phyloP scores from a whole-genome alignment of 2,329 filamentous ascomycete genomes.

The Aspergillus luchuensis region DNA sequence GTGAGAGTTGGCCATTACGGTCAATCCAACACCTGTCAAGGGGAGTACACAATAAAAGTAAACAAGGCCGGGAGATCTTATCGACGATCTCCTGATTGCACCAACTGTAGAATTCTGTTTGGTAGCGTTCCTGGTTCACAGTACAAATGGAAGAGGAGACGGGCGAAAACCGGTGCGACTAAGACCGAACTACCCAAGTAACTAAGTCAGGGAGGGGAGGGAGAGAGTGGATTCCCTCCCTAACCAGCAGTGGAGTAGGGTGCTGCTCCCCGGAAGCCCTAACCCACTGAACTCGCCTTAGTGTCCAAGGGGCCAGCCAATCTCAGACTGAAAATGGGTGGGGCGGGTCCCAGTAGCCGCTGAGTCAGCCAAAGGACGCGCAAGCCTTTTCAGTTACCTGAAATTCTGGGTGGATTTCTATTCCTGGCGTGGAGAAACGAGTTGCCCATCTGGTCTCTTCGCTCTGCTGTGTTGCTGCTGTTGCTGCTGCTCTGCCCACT shows the following conservation, averaged over 20 bases:
- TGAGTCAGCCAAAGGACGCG: conserved; percentile 38
- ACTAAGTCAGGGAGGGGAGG: not conserved
- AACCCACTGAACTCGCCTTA: not conserved
- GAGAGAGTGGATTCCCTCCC: too few relatives aligned
- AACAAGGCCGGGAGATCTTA: conserved; percentile 14
- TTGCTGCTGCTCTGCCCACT: not conserved
- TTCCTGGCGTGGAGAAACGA: conserved; percentile 22
- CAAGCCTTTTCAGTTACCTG: conserved; percentile 28
- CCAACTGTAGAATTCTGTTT: not conserved
- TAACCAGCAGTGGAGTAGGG: conserved; percentile 10
- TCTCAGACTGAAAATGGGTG: not conserved
- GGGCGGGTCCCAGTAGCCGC: conserved; percentile 11
- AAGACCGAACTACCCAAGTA: too few relatives aligned
- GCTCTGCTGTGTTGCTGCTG: conserved; percentile 7
- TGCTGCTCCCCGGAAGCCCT: conserved; percentile 4
- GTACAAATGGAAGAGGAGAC: not conserved
- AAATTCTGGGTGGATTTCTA: conserved; percentile 19
- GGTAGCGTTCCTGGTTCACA: not conserved
- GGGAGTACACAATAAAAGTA: not conserved
- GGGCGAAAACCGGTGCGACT: not conserved
- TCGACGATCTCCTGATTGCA: conserved; percentile 15
- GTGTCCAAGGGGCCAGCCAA: not conserved
- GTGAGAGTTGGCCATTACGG: too few relatives aligned
- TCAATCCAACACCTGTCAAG: not conserved
- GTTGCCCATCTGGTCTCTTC: conserved; percentile 16